These are phyloP conservation scores for Lathyrus tuberosus DNA, from an alignment of 306 rosid species.

Conservation along the genomic window DNA sequence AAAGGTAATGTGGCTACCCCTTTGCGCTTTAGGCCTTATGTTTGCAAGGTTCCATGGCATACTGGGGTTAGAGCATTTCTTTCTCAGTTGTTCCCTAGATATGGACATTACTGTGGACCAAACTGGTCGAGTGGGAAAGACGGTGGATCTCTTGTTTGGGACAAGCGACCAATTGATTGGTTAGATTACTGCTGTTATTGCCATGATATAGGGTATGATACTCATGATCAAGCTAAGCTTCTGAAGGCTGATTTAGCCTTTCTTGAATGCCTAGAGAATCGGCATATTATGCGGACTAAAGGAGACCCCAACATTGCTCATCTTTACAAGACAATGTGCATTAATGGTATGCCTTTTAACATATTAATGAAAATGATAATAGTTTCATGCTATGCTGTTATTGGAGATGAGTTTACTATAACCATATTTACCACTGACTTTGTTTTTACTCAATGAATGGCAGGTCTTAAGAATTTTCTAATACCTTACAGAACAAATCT, in stretches of 20 bases:
- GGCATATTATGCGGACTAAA: constrained; percentile 66
- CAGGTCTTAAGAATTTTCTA: constrained; percentile 81
- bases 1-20: constrained; percentile 32
- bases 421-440: constrained; percentile 27
- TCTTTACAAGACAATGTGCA: constrained; percentile 83
- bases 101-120: constrained; percentile 97
- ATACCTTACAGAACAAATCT: constrained; percentile 75
- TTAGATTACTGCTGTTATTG: constrained; percentile 96
- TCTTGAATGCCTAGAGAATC: constrained; percentile 91
- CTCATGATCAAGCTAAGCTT: constrained; percentile 76
- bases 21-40: constrained; percentile 82
- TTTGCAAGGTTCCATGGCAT: constrained; percentile 95
- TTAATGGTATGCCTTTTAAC: constrained; percentile 55
- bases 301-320: constrained; percentile 73
- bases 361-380: neutral
- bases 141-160: constrained; percentile 78
- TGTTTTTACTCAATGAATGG: constrained; percentile 34
- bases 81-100: constrained; percentile 85
- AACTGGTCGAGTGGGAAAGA: constrained; percentile 97
- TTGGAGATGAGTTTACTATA: neutral
- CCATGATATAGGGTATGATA: constrained; percentile 95
- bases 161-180: constrained; percentile 93
- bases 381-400: neutral
- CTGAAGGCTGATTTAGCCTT: constrained; percentile 86
- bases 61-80: constrained; percentile 82